Percentiles rank a stretch among this genome's conserved stretches.
These are phyloP conservation scores for Apiotrichum porosum DNA, from an alignment of 1,284 basidiomycete genomes.

Conservation along the genomic window DNA sequence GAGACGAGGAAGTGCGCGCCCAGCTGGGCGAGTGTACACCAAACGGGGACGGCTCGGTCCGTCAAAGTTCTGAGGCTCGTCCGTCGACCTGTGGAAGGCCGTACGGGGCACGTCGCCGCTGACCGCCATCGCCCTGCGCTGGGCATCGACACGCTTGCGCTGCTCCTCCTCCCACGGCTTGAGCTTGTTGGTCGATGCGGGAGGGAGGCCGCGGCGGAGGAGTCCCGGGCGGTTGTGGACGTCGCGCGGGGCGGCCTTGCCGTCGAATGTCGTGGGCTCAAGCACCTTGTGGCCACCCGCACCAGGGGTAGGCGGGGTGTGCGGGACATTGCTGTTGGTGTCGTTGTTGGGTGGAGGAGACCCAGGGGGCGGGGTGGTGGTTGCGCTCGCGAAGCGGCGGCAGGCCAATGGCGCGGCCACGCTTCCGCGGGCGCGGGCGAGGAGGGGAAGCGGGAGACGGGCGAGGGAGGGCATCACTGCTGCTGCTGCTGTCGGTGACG, in stretches of 20 bases:
- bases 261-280: slow-evolving; percentile 29
- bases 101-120: neutral
- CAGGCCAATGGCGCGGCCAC: too few species aligned
- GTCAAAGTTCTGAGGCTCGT: slow-evolving; percentile 12
- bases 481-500: too few species aligned
- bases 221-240: slow-evolving; percentile 29
- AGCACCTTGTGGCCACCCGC: slow-evolving; percentile 7
- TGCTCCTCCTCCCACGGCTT: slow-evolving; percentile 14
- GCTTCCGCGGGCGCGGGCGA: neutral
- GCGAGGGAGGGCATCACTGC: too few species aligned
- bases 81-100: slow-evolving; percentile 1
- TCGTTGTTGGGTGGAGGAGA: too few species aligned
- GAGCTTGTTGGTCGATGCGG: neutral
- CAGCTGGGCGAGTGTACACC: slow-evolving; percentile 11
- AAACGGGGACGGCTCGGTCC: slow-evolving; percentile 12
- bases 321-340: neutral
- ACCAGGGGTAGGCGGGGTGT: slow-evolving; percentile 6
- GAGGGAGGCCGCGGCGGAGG: slow-evolving; percentile 31
- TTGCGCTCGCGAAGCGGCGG: too few species aligned
- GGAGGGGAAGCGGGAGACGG: neutral
- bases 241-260: slow-evolving; percentile 31
- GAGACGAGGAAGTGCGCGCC: slow-evolving; percentile 29
- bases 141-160: neutral
- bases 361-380: too few species aligned
- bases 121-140: neutral